Percentiles rank a stretch among this genome's conserved stretches.
These are phyloP conservation scores for Leccinum obscurum DNA, from an alignment of 768 basidiomycete species.

Conservation along the genomic window DNA sequence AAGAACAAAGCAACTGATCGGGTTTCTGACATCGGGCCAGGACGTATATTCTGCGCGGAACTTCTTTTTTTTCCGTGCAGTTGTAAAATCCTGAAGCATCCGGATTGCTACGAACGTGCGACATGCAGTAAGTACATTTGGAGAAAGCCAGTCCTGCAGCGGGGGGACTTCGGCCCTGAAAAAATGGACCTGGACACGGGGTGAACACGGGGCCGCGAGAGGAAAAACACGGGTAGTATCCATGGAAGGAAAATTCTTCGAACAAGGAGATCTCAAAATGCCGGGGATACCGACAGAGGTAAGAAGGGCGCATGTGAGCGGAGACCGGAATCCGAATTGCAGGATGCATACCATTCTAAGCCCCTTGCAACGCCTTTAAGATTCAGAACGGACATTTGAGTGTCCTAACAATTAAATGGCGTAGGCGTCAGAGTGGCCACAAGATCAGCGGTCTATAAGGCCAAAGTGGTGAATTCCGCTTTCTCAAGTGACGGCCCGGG, in stretches of 20 bases:
- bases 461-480: constrained; percentile 1
- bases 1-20: not conserved
- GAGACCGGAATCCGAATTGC: not conserved
- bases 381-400: not conserved
- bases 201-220: not conserved
- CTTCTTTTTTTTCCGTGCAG: constrained; percentile 1
- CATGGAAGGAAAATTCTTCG: not conserved
- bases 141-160: not conserved
- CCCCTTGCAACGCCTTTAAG: not conserved
- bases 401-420: not conserved
- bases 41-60: not conserved
- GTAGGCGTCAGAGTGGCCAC: constrained; percentile 3
- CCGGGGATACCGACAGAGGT: not conserved
- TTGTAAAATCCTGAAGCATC: not conserved
- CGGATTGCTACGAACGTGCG: constrained; percentile 1
- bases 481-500: not conserved
- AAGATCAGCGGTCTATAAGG: constrained; percentile 7
- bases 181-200: not conserved
- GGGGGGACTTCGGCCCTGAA: not conserved
- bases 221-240: not conserved
- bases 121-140: not conserved
- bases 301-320: not conserved
- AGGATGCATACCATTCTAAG: not conserved
- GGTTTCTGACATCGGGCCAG: not conserved
- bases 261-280: not conserved